Evolutionary conservation across 345 rosid species (phyloP), one percentile per base, ranked within the genome.

Genomic region (rapeseed (Brassica napus)): DNA sequence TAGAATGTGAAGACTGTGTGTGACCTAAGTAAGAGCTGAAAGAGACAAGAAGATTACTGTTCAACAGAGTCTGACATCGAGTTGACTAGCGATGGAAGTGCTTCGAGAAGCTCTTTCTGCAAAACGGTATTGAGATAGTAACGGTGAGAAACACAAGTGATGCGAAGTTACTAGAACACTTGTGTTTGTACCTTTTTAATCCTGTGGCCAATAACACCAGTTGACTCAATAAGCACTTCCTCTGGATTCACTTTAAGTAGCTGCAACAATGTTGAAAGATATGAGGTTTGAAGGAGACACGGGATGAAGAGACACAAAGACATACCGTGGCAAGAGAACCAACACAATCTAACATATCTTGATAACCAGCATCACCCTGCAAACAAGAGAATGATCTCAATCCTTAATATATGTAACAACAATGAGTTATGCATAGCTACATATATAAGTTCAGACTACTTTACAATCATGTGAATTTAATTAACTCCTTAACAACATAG

Each of bases 361-460:
- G 89, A 82, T 88, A 90, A 76, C 99, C 99, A 2, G 90, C 96
- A 84, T 95, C 96, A 68, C 99, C 99, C 98, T 95, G 86, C 82
- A 3, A 47, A 47, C 12, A 73, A 24, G 8, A 1, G 14, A 67
- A 66, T 21, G 8, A 42, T 35, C 18, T 8, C 18, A 73, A 67
- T 2, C 31, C 0, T 44, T 31, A 34, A 72, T 1, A 10, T 11
- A 2, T 55, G 42, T 42, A 59, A 32, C 77, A 14, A 44, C 18
- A 18, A 18, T 18, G 18, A 18, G 18, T 18, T 18, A 18, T 18
- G 18, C 18, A 18, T 18, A 18, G 18, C 18, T 18, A 18, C 18
- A 18, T 18, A 18, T 18, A 18, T 18, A 6, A 71, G 2, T 42
- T 39, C 68, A 71, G 4, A 47, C 11, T 77, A 70, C n/a, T 14